These are phyloP conservation scores for Xylaria longipes DNA, from an alignment of 495 filamentous ascomycete genomes.

Conservation along the genomic window DNA sequence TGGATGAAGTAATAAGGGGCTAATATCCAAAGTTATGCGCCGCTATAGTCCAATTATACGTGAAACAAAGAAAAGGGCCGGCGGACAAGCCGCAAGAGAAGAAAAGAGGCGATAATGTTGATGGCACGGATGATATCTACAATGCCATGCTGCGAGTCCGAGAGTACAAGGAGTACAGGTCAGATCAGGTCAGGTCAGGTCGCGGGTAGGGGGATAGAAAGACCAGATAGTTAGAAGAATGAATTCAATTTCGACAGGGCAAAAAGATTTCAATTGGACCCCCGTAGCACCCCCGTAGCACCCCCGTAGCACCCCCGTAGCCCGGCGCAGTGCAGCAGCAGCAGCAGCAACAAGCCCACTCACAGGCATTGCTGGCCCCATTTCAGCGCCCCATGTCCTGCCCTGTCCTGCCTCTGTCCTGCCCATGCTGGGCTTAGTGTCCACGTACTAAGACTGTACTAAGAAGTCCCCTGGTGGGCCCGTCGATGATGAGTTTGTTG, in stretches of 20 bases:
- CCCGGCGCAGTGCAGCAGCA: background rate
- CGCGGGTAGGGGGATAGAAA: conserved; percentile 5
- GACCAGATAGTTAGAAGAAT: background rate
- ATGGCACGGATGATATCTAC: background rate
- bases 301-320: too few species aligned
- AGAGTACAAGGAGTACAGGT: conserved; percentile 1
- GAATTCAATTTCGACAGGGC: conserved; percentile 9
- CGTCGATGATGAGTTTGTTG: conserved; percentile 7
- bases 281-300: too few species aligned
- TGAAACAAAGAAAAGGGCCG: conserved; percentile 21
- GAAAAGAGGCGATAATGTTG: conserved; percentile 3
- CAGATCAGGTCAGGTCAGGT: background rate
- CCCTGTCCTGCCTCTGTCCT: background rate
- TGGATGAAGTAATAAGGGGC: background rate
- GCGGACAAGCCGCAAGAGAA: conserved; percentile 23
- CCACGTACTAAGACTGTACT: background rate
- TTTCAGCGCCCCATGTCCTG: background rate
- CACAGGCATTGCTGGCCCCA: conserved; percentile 1
- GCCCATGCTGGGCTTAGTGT: conserved; percentile 7
- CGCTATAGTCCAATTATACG: background rate
- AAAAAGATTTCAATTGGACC: conserved; percentile 21
- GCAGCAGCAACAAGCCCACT: background rate
- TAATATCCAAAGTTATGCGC: background rate
- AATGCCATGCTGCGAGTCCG: conserved; percentile 21
- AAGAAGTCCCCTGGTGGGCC: conserved; percentile 2